Conservation (phyloP, 306 rosid genomes). For the Quercus rubra region DNA sequence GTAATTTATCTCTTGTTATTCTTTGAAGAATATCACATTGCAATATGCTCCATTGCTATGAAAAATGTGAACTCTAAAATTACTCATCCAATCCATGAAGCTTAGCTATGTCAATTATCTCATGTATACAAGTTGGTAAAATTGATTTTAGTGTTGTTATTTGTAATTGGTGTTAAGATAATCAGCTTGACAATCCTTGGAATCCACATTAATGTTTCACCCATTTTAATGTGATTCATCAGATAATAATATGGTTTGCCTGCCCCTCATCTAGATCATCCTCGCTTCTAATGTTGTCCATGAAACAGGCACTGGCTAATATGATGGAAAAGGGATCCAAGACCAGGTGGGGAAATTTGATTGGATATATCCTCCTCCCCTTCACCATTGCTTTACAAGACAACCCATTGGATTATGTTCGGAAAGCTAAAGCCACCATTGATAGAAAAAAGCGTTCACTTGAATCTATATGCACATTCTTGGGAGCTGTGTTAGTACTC, state of each 20-base stretch:
- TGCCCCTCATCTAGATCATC: too few relatives aligned
- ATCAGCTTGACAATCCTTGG: too few relatives aligned
- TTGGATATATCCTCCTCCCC: constrained; percentile 50
- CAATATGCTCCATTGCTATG: background rate
- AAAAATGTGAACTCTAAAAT: background rate
- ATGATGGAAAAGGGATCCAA: constrained; percentile 61
- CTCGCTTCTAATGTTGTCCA: background rate
- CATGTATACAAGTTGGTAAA: too few relatives aligned
- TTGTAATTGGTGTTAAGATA: too few relatives aligned
- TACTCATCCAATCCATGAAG: background rate
- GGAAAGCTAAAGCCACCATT: constrained; percentile 42
- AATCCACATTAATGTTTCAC: too few relatives aligned
- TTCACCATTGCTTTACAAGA: constrained; percentile 36
- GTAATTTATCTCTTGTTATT: constrained; percentile 20
- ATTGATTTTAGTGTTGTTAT: too few relatives aligned
- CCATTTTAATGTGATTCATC: too few relatives aligned
- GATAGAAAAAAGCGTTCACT: constrained; percentile 61
- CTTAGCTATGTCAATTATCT: background rate
- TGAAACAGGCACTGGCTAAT: constrained; percentile 52
- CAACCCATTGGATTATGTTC: constrained; percentile 54
- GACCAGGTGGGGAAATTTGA: constrained; percentile 55
- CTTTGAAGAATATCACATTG: background rate
- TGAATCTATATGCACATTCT: constrained; percentile 40
- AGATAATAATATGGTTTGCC: too few relatives aligned
- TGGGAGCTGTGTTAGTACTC: constrained; percentile 18